These are phyloP conservation scores for Zygoascus hellenicus DNA, from an alignment of 1,139 yeast genomes.

Conservation along the genomic window DNA sequence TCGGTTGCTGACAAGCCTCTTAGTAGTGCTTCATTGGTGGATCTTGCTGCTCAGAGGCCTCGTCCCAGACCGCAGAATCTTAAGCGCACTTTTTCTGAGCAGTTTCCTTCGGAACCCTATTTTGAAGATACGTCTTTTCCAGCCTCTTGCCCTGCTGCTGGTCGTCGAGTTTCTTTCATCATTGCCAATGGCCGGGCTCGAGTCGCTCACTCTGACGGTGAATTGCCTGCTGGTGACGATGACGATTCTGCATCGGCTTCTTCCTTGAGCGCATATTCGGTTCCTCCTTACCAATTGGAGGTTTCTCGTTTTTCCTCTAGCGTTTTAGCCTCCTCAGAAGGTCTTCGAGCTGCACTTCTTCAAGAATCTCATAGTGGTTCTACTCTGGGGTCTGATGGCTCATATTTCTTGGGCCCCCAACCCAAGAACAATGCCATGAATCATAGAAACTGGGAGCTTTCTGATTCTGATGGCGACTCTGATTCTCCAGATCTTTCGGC, in stretches of 20 bases:
- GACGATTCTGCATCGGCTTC: constrained; percentile 4
- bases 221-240: constrained; percentile 8
- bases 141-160: constrained; percentile 3
- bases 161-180: constrained; percentile 9
- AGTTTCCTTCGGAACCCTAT: background rate
- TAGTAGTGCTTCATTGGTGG: background rate
- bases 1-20: background rate
- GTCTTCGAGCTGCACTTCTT: background rate
- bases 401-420: constrained; percentile 1
- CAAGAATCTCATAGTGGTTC: constrained; percentile 6
- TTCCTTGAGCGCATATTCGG: constrained; percentile 1
- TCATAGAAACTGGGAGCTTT: constrained; percentile 7
- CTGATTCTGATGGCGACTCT: constrained; percentile 21
- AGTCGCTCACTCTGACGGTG: constrained; percentile 6
- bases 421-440: constrained; percentile 1
- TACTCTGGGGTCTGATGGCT: background rate
- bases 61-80: background rate
- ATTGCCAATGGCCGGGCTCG: constrained; percentile 13
- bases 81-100: constrained; percentile 5
- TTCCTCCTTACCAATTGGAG: constrained; percentile 4
- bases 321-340: too few species aligned
- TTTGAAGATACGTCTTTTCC: constrained; percentile 3
- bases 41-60: background rate
- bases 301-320: background rate
- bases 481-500: constrained; percentile 5